Evolutionary conservation across 2,329 filamentous ascomycete species (phyloP).

Genomic region (Nothophoma quercina): DNA sequence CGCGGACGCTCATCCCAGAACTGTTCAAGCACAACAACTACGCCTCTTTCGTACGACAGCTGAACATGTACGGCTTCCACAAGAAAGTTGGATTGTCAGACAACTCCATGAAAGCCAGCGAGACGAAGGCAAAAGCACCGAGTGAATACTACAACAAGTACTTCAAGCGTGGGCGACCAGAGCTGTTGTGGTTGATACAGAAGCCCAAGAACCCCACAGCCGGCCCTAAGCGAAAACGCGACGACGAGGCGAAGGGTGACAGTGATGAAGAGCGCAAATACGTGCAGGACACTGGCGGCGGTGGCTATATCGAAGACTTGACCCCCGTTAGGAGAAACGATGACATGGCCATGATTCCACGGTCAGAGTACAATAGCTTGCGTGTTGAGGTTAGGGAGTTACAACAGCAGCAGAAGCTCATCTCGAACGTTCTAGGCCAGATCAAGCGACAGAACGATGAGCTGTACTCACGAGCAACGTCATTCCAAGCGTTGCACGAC

Average conservation of each 20-base stretch:
- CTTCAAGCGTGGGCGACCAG: conserved; percentile 91
- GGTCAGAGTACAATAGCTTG: conserved; percentile 79
- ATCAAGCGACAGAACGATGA: conserved; percentile 87
- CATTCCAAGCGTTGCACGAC: conserved; percentile 90
- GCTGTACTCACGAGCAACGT: conserved; percentile 84
- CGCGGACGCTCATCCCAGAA: conserved; percentile 75
- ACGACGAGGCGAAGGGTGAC: conserved; percentile 71
- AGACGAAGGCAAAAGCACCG: conserved; percentile 95
- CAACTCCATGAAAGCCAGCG: conserved; percentile 96
- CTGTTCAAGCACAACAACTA: conserved; percentile 84
- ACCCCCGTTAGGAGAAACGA: conserved; percentile 49
- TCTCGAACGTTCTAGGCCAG: conserved; percentile 80
- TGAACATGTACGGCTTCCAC: conserved; percentile 66
- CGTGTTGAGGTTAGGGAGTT: conserved; percentile 82
- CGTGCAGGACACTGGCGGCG: conserved; percentile 54
- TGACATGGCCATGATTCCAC: conserved; percentile 62
- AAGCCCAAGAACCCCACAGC: conserved; percentile 80
- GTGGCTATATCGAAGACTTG: conserved; percentile 51
- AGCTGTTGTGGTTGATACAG: conserved; percentile 93
- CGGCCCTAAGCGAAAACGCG: conserved; percentile 57
- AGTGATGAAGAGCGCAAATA: conserved; percentile 69
- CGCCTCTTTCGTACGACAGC: conserved; percentile 76
- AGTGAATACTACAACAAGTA: conserved; percentile 98
- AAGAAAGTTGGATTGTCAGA: conserved; percentile 77
- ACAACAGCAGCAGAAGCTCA: conserved; percentile 84